These are phyloP conservation scores for Boletellus emodensis DNA, from an alignment of 768 basidiomycete genomes.

Conservation along the genomic window DNA sequence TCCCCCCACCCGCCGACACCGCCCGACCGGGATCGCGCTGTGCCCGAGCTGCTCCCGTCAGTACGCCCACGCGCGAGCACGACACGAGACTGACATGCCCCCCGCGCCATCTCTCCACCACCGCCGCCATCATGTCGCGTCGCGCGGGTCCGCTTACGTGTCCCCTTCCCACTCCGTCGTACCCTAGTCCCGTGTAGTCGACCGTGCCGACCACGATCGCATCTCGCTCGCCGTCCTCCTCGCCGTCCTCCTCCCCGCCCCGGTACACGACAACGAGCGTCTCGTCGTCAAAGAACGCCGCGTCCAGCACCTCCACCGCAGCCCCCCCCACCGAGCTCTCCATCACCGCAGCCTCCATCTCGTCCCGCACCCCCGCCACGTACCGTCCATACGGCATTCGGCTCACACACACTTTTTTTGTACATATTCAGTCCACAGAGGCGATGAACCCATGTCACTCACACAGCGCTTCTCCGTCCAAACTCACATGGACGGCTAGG, in stretches of 20 bases:
- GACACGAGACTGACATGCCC: constrained; percentile 57
- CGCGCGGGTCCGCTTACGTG: constrained; percentile 54
- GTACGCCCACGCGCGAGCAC: constrained; percentile 31
- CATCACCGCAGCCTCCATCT: constrained; percentile 46
- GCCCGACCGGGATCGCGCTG: constrained; percentile 49
- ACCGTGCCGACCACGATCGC: constrained; percentile 59
- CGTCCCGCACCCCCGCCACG: constrained; percentile 35
- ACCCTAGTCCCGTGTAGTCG: constrained; percentile 57
- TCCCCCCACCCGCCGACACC: constrained; percentile 51
- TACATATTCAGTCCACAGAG: constrained; percentile 32
- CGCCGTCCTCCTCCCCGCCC: constrained; percentile 45
- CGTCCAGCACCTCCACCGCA: constrained; percentile 56
- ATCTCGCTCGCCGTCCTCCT: constrained; percentile 38
- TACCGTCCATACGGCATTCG: constrained; percentile 48
- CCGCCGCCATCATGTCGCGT: constrained; percentile 62
- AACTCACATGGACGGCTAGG: constrained; percentile 45
- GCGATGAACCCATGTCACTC: constrained; percentile 32
- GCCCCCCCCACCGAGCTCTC: constrained; percentile 42
- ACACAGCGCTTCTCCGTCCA: constrained; percentile 42
- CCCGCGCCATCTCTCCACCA: constrained; percentile 52
- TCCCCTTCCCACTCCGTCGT: constrained; percentile 46
- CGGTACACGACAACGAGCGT: constrained; percentile 62
- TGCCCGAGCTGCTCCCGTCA: constrained; percentile 44
- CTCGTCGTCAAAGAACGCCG: constrained; percentile 79
- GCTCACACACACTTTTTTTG: constrained; percentile 51